Evolutionary conservation across 371 early-diverging fungal species (phyloP).

Genomic region (Furculomyces boomerangus): DNA sequence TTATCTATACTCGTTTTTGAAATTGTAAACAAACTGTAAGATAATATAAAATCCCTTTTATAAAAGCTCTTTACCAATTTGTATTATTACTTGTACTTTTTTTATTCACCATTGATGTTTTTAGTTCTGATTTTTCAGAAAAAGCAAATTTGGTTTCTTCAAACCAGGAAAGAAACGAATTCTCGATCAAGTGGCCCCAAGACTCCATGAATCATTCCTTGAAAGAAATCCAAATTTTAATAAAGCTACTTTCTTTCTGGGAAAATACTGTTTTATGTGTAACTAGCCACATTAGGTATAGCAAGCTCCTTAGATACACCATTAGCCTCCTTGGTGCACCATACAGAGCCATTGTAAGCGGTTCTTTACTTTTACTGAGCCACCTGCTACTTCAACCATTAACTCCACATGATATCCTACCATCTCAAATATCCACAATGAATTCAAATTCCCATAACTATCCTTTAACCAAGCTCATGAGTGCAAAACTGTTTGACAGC

Average conservation of each 20-base stretch:
- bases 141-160: too few relatives aligned
- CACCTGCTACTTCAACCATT: background rate
- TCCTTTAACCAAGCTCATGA: conserved; percentile 1
- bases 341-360: background rate
- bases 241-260: background rate
- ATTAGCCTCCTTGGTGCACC: conserved; percentile 1
- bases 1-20: too few relatives aligned
- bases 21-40: too few relatives aligned
- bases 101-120: too few relatives aligned
- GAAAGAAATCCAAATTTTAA: background rate
- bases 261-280: background rate
- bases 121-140: too few relatives aligned
- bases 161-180: too few relatives aligned
- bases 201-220: too few relatives aligned
- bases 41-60: too few relatives aligned
- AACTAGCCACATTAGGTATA: background rate
- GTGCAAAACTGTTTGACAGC: background rate
- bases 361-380: background rate
- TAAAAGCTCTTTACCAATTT: too few relatives aligned
- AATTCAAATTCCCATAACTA: background rate
- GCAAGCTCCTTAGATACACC: background rate
- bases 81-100: too few relatives aligned
- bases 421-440: background rate
- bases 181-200: too few relatives aligned
- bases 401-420: background rate